phyloP scores from a whole-genome alignment of 140 eudicot genomes.

The Erigeron philadelphicus region DNA sequence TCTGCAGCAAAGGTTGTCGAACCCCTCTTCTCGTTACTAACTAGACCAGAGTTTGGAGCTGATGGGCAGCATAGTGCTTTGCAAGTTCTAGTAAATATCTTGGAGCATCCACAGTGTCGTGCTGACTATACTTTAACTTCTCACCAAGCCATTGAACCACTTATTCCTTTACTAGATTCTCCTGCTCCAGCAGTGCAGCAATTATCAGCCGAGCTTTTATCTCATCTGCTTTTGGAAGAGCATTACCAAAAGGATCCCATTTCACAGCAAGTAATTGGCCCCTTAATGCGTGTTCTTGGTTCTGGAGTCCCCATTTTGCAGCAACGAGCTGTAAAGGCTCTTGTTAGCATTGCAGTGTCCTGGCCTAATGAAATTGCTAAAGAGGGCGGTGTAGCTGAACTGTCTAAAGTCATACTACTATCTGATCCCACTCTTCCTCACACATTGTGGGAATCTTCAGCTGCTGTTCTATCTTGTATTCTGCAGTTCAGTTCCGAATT shows the following conservation, averaged over 20 bases:
- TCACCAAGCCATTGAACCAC: conserved; percentile 85
- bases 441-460: conserved; percentile 90
- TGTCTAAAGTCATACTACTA: conserved; percentile 75
- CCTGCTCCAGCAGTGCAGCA: conserved; percentile 84
- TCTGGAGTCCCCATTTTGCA: conserved; percentile 83
- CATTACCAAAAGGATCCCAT: conserved; percentile 73
- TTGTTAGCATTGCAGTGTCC: conserved; percentile 58
- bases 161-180: conserved; percentile 79
- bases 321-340: conserved; percentile 91
- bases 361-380: conserved; percentile 98
- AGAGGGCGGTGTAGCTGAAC: conserved; percentile 90
- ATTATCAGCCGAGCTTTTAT: conserved; percentile 87
- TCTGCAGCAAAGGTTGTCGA: conserved; percentile 96
- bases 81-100: conserved; percentile 83
- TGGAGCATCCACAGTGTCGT: conserved; percentile 94
- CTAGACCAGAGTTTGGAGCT: conserved; percentile 71
- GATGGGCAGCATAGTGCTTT: conserved; percentile 95
- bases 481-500: conserved; percentile 91
- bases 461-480: conserved; percentile 74
- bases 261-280: conserved; percentile 85
- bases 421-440: conserved; percentile 84
- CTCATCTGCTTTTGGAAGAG: conserved; percentile 82
- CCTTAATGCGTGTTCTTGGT: conserved; percentile 76
- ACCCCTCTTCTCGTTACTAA: conserved; percentile 68
- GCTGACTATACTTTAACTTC: conserved; percentile 69